These are phyloP conservation scores for Cucumis hystrix DNA, from an alignment of 306 rosid genomes.

Conservation along the genomic window DNA sequence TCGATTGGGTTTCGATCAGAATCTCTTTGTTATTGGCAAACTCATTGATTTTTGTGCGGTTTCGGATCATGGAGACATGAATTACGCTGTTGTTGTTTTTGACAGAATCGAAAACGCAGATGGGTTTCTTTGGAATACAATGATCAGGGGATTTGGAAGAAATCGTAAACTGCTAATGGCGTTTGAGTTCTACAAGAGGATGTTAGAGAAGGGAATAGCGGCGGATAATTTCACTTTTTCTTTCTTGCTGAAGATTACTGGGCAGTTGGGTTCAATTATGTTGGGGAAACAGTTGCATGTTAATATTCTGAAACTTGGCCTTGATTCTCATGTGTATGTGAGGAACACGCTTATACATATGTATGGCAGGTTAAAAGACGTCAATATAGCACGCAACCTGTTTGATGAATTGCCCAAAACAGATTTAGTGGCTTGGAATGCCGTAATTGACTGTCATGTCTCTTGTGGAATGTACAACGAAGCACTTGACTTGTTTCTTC, in stretches of 20 bases:
- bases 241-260: conserved; percentile 46
- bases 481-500: conserved; percentile 34
- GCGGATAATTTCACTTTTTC: conserved; percentile 56
- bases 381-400: conserved; percentile 32
- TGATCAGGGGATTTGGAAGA: conserved; percentile 62
- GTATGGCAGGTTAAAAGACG: conserved; percentile 42
- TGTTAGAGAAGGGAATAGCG: conserved; percentile 17
- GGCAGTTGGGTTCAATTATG: conserved; percentile 17
- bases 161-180: conserved; percentile 22
- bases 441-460: conserved; percentile 35
- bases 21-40: conserved; percentile 41
- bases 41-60: conserved; percentile 36
- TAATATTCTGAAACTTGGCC: conserved; percentile 28
- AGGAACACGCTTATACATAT: conserved; percentile 59
- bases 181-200: conserved; percentile 31
- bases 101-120: conserved; percentile 36
- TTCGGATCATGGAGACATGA: conserved; percentile 28
- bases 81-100: conserved; percentile 41
- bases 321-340: conserved; percentile 39
- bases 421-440: conserved; percentile 70
- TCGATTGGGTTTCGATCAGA: conserved; percentile 30
- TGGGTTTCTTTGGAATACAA: conserved; percentile 53
- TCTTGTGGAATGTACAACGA: conserved; percentile 24
- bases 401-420: conserved; percentile 42
- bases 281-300: conserved; percentile 52